phyloP scores from a whole-genome alignment of 257 asterid species.

The Solanum tacnaense region DNA sequence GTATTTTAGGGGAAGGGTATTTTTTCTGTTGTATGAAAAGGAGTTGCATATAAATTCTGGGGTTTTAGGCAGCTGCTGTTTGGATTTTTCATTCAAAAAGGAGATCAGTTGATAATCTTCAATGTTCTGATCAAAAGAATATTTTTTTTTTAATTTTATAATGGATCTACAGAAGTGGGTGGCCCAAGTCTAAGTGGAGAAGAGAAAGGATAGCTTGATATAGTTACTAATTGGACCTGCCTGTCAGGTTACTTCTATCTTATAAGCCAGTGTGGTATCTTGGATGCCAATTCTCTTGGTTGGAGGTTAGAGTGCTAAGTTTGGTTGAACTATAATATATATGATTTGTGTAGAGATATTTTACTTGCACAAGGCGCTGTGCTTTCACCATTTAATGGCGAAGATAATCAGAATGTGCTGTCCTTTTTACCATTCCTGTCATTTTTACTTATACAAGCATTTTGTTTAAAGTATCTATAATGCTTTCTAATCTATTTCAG shows the following conservation, averaged over 20 bases:
- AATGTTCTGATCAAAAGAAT: not conserved
- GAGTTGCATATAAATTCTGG: not conserved
- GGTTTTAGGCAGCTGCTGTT: not conserved
- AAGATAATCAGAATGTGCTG: not conserved
- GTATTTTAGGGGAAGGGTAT: not conserved
- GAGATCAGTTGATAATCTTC: not conserved
- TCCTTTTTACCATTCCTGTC: not conserved
- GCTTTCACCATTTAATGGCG: not conserved
- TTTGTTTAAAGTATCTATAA: not conserved
- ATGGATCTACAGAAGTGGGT: not conserved
- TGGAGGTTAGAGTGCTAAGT: not conserved
- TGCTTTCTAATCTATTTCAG: constrained; percentile 19
- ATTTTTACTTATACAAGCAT: not conserved
- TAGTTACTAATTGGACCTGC: not conserved
- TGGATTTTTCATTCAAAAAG: not conserved
- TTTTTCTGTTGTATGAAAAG: not conserved
- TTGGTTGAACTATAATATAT: not conserved
- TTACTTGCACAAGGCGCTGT: not conserved
- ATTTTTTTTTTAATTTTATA: not conserved
- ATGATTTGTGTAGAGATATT: not conserved
- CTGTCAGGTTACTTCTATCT: not conserved
- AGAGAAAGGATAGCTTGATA: not conserved
- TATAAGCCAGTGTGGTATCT: not conserved
- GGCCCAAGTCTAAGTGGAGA: not conserved
- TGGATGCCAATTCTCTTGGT: not conserved